Conservation (phyloP, 2,329 filamentous ascomycete genomes). For the Didymella lethalis region DNA sequence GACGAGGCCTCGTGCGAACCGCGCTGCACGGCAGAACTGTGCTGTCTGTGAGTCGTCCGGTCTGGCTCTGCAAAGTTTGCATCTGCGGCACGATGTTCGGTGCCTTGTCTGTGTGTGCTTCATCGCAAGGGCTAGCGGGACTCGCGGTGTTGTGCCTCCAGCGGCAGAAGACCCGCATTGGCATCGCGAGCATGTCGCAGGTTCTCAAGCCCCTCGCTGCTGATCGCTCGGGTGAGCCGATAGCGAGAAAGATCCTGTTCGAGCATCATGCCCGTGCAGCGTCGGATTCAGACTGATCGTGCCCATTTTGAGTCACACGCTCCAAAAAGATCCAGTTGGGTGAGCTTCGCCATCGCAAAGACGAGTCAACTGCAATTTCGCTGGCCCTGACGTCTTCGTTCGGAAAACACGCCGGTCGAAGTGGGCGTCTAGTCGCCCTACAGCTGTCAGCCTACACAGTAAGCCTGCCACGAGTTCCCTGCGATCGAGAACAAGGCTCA, state of each 20-base stretch:
- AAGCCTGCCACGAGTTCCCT: slow-evolving; percentile 35
- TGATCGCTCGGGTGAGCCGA: slow-evolving; percentile 46
- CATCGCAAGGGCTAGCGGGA: slow-evolving; percentile 9
- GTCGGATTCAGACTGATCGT: slow-evolving; percentile 26
- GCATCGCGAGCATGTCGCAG: slow-evolving; percentile 34
- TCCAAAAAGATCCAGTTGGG: slow-evolving; percentile 23
- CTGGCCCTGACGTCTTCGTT: slow-evolving; percentile 22
- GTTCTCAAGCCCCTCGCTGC: slow-evolving; percentile 39
- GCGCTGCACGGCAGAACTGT: slow-evolving; percentile 10
- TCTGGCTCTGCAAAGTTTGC: not conserved
- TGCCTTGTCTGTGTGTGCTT: slow-evolving; percentile 8
- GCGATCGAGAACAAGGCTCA: slow-evolving; percentile 33
- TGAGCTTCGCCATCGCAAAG: slow-evolving; percentile 19
- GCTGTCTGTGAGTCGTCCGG: slow-evolving; percentile 1
- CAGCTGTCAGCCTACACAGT: slow-evolving; percentile 34
- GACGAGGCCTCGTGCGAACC: slow-evolving; percentile 3
- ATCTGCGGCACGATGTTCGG: slow-evolving; percentile 7
- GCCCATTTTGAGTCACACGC: slow-evolving; percentile 35
- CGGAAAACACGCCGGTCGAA: slow-evolving; percentile 14
- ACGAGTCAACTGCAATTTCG: slow-evolving; percentile 25
- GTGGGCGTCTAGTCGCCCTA: slow-evolving; percentile 44
- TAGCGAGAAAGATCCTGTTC: slow-evolving; percentile 37
- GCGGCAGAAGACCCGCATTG: slow-evolving; percentile 30
- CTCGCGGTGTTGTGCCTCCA: slow-evolving; percentile 1
- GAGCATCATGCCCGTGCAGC: slow-evolving; percentile 40